Evolutionary conservation across 2,329 filamentous ascomycete genomes (phyloP).

Genomic region (Aureobasidium sp.): DNA sequence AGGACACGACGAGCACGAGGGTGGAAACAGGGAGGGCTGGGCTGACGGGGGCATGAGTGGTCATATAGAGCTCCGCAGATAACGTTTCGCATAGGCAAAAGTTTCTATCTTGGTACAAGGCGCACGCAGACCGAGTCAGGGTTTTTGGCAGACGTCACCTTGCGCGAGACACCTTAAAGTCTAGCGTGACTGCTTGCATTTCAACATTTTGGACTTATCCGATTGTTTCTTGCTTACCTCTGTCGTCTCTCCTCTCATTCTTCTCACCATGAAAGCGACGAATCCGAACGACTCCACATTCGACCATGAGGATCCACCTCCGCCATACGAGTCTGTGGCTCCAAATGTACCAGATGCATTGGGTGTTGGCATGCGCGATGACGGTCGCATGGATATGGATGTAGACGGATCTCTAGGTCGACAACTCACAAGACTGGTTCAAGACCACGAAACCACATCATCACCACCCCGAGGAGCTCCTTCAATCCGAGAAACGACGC

Average conservation of each 20-base stretch:
- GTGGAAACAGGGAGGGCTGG: neutral
- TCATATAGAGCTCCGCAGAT: neutral
- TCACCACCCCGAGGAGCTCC: neutral
- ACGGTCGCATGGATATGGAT: neutral
- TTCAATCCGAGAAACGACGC: neutral
- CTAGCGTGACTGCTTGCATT: too few relatives aligned
- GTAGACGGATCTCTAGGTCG: neutral
- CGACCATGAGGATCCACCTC: neutral
- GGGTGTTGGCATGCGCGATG: neutral
- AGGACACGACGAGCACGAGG: too few relatives aligned
- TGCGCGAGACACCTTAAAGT: too few relatives aligned
- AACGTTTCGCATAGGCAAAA: neutral
- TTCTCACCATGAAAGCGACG: neutral
- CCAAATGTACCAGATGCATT: neutral
- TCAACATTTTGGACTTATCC: too few relatives aligned
- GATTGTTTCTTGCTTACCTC: too few relatives aligned
- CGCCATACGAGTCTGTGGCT: neutral
- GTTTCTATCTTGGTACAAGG: neutral
- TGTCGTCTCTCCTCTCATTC: neutral
- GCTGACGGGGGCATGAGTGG: neutral
- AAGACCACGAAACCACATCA: neutral
- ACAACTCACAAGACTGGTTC: neutral
- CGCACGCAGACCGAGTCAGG: too few relatives aligned
- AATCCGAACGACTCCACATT: neutral
- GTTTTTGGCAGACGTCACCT: too few relatives aligned